Evolutionary conservation across 2,329 filamentous ascomycete genomes (phyloP).

Genomic region (Ceratocystis papillata): DNA sequence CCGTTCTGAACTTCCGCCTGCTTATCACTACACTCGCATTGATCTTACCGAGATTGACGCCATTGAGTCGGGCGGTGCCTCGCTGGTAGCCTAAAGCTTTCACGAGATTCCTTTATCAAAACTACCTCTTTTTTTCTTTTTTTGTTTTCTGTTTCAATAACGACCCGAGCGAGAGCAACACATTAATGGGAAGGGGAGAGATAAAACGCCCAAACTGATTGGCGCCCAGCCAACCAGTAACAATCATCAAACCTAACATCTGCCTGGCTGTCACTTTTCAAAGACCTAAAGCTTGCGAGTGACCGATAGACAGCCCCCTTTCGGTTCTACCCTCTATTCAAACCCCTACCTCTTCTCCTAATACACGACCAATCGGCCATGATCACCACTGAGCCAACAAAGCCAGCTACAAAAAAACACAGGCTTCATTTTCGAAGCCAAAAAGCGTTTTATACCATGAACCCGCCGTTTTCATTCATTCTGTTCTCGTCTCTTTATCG

Average conservation of each 20-base stretch:
- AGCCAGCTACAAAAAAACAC: too few species aligned
- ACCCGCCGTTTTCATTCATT: neutral
- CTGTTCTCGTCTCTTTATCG: neutral
- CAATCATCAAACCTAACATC: too few species aligned
- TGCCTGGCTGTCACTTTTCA: too few species aligned
- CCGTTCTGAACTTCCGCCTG: constrained; percentile 69
- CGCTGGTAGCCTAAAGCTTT: constrained; percentile 30
- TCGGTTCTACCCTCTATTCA: too few species aligned
- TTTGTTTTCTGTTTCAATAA: neutral
- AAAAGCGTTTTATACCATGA: neutral
- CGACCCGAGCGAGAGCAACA: neutral
- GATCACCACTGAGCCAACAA: too few species aligned
- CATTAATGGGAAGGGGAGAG: neutral
- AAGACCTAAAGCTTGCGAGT: too few species aligned
- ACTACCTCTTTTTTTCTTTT: neutral
- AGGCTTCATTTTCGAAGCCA: neutral
- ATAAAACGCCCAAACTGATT: neutral
- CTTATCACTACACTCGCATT: constrained; percentile 69
- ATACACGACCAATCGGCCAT: neutral
- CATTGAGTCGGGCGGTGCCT: constrained; percentile 82
- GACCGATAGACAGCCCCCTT: too few species aligned
- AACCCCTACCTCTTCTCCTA: neutral
- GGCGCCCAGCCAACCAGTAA: neutral
- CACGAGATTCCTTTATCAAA: neutral
- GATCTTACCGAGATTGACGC: constrained; percentile 83